Base-by-base conservation (phyloP, 2,329 filamentous ascomycete genomes). In the Talaromyces sp. region DNA sequence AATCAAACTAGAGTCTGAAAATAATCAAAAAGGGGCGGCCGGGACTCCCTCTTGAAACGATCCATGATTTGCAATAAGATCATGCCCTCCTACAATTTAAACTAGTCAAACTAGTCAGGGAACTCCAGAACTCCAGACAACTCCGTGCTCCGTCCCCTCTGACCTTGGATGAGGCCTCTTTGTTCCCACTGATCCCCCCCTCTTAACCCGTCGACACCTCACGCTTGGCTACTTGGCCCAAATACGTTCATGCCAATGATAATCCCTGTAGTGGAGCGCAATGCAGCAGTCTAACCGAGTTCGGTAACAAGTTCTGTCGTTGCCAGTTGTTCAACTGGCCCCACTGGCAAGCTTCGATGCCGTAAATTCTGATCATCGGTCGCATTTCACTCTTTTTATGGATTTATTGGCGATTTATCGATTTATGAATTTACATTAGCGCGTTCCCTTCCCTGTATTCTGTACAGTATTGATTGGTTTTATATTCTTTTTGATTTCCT, bases 361-460 rank as follows among this genome's bases (percentile, higher is more conserved):
- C 30, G 10, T 43, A 37, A 54, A 46, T 51, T 22, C 37, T 51
- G 48, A 48, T 54, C 44, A 30, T 36, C 52, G 44, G 22, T 36
- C n/a, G 24, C 24, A 27, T 27, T 27, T 27, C 24, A 27, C 24
- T 5, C 24, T 27, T 27, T 5, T 27, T 27, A 27, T 27, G 24
- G 9, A 27, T 27, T 27, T 27, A 27, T 27, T 27, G 24, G 9
- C 24, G 24, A 27, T 42, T 44, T 32, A 13, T 43, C n/a, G 11
- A 30, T 43, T 32, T 43, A 14, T 14, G 24, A 14, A 29, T 6
- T 19, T 29, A n/a, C n/a, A n/a, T 17, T 6, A 11, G 4, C 36
- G 39, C 19, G 36, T 47, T 29, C 29, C 40, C 27, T 20, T 22
- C 30, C 40, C 47, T 49, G 32, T 32, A 35, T 24, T 9, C 9